These are phyloP conservation scores for Geoglossum cookeanum DNA, from an alignment of 2,329 filamentous ascomycete species.

Conservation along the genomic window DNA sequence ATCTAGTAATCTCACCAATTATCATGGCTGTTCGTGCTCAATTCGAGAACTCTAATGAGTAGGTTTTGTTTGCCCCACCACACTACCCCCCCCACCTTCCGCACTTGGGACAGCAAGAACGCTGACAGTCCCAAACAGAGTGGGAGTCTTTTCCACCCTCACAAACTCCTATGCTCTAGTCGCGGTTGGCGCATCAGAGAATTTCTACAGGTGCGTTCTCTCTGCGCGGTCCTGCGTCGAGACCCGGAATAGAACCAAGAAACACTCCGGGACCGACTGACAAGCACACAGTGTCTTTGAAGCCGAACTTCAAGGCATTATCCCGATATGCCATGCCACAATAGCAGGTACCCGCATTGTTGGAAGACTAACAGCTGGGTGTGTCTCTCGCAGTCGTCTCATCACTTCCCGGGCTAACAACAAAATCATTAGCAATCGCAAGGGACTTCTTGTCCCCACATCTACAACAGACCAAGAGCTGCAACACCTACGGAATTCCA, in stretches of 20 bases:
- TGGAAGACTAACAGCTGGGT: slow-evolving; percentile 84
- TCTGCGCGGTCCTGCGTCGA: neutral
- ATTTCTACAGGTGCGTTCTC: slow-evolving; percentile 67
- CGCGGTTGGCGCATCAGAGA: slow-evolving; percentile 86
- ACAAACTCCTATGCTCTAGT: slow-evolving; percentile 96
- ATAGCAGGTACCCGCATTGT: slow-evolving; percentile 95
- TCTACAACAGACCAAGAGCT: slow-evolving; percentile 95
- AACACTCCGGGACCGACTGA: neutral
- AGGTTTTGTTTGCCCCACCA: slow-evolving; percentile 21
- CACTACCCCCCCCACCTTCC: slow-evolving; percentile 8
- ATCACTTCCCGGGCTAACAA: neutral
- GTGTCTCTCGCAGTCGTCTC: slow-evolving; percentile 17
- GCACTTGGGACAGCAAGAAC: neutral
- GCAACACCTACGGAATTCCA: slow-evolving; percentile 85
- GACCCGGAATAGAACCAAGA: slow-evolving; percentile 9
- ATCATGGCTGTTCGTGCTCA: slow-evolving; percentile 35
- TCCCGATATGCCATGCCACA: slow-evolving; percentile 90
- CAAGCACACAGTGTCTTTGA: slow-evolving; percentile 58
- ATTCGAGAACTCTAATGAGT: slow-evolving; percentile 88
- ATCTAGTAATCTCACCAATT: neutral
- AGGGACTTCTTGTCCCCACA: slow-evolving; percentile 88
- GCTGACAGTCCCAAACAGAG: slow-evolving; percentile 32
- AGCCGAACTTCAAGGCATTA: slow-evolving; percentile 89
- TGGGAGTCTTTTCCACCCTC: slow-evolving; percentile 90
- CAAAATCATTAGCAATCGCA: slow-evolving; percentile 51